Evolutionary conservation across 805 yeast genomes (phyloP), one percentile per base, ranked within the genome.

Genomic region (Sugiyamaella marilandica): DNA sequence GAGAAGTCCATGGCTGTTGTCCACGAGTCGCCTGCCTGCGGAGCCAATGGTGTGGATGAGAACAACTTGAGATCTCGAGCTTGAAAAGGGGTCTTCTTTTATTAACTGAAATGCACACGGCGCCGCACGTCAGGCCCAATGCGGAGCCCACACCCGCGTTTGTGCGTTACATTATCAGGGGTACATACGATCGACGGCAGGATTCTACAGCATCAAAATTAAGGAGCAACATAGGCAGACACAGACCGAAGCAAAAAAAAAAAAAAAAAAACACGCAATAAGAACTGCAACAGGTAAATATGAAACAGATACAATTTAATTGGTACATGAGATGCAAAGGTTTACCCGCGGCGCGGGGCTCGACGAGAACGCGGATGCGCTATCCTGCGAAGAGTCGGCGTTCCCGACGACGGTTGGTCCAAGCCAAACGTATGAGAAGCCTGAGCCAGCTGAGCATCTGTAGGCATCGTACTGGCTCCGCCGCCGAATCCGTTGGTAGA

Each of bases 1-100:
- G 80, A 69, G 45, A 78, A 72, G 54, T 79, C 82, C 76, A 78
- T 72, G 37, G 19, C 47, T 39, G 21, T 21, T 11, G 7, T 14
- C 37, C 37, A 4, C 16, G 16, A 34, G 16, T n/a, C 37, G 16
- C n/a, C 37, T 34, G 37, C 16, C 37, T 34, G 16, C 37, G 37
- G 37, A 34, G n/a, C 37, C n/a, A 34, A 10, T 34, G 37, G 4
- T 14, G 16, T 13, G 16, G 37, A 14, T 13, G n/a, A n/a, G 37
- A 14, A 13, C n/a, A 34, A 34, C 37, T 34, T 34, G 16, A 34
- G 37, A 14, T 34, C 16, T 34, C 29, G 29, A 34, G 16, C 21
- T 39, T 19, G 24, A 39, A 39, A 39, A 39, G 43, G 43, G 43
- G 43, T 11, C 33, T 9, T 21, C 43, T 14, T 18, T 5, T 11